A percentile compares a stretch with the other conserved stretches of the same genome.
phyloP scores from a whole-genome alignment of 2,329 filamentous ascomycete genomes.

The Nigrospora sphaerica region DNA sequence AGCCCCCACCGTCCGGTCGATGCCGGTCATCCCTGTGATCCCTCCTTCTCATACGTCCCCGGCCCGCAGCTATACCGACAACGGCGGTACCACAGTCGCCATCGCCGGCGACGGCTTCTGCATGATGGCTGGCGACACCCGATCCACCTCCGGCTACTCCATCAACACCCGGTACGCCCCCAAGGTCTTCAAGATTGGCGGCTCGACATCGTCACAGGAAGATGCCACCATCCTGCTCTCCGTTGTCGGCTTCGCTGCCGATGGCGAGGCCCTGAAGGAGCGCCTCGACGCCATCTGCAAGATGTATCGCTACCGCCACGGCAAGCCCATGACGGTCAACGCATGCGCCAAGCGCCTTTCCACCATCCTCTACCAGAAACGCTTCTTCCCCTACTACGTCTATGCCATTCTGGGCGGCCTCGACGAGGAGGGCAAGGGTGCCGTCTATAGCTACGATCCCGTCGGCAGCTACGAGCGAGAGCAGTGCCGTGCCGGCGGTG shows the following conservation, averaged over 20 bases:
- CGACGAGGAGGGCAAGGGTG: slow-evolving; percentile 90
- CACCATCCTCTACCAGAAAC: slow-evolving; percentile 93
- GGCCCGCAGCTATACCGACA: slow-evolving; percentile 78
- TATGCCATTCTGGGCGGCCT: slow-evolving; percentile 89
- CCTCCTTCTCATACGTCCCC: neutral
- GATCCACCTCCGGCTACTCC: slow-evolving; percentile 92
- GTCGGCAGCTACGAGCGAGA: slow-evolving; percentile 97
- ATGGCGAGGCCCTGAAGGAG: slow-evolving; percentile 89
- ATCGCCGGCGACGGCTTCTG: slow-evolving; percentile 92
- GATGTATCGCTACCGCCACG: slow-evolving; percentile 98
- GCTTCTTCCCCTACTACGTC: slow-evolving; percentile 99
- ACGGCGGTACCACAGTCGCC: slow-evolving; percentile 91
- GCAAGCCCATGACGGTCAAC: slow-evolving; percentile 89
- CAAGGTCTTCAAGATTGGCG: slow-evolving; percentile 96
- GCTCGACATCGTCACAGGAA: slow-evolving; percentile 76
- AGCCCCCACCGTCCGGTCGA: slow-evolving; percentile 20
- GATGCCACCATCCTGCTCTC: slow-evolving; percentile 84
- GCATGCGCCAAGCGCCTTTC: slow-evolving; percentile 92
- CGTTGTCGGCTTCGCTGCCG: slow-evolving; percentile 91
- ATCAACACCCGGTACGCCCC: slow-evolving; percentile 96
- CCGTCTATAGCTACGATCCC: slow-evolving; percentile 94
- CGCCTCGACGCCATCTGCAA: slow-evolving; percentile 91
- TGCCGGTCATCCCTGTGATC: neutral
- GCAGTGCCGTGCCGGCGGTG: slow-evolving; percentile 88
- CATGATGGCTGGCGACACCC: slow-evolving; percentile 95